Evolutionary conservation across 371 early-diverging fungal genomes (phyloP).

Genomic region (Mortierella sp.): DNA sequence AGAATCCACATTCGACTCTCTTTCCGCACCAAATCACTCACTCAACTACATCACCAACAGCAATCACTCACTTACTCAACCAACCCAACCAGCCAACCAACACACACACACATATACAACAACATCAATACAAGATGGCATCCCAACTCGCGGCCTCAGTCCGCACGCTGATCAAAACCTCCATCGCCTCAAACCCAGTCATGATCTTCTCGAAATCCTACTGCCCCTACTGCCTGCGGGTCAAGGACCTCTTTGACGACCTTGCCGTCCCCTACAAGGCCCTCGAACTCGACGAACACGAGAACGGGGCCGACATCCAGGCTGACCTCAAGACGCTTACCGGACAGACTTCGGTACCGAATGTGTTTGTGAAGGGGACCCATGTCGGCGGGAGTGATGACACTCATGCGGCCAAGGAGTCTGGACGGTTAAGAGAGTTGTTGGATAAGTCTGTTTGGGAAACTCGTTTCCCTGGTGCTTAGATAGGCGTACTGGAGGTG

Average conservation of each 20-base stretch:
- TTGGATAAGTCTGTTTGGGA: constrained; percentile 39
- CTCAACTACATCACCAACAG: too few species aligned
- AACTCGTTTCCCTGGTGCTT: neutral
- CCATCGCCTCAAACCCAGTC: constrained; percentile 43
- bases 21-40: too few species aligned
- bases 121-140: constrained; percentile 1
- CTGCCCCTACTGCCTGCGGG: constrained; percentile 87
- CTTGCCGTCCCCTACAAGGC: constrained; percentile 68
- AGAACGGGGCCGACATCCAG: constrained; percentile 87
- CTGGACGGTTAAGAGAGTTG: constrained; percentile 33
- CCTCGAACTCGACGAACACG: constrained; percentile 73
- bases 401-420: constrained; percentile 16
- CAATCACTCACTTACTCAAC: too few species aligned
- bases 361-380: constrained; percentile 84
- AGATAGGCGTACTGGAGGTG: neutral
- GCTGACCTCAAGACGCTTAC: constrained; percentile 73
- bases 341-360: constrained; percentile 91
- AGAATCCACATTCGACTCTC: too few species aligned
- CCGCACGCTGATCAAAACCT: constrained; percentile 26
- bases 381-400: constrained; percentile 90
- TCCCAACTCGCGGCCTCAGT: constrained; percentile 19
- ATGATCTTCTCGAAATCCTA: constrained; percentile 87
- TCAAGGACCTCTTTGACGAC: constrained; percentile 80
- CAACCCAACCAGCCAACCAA: too few species aligned
- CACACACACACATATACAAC: neutral